Evolutionary conservation across 1,139 yeast species (phyloP), one percentile per base, ranked within the genome.

Genomic region (Ogataea hybrid): DNA sequence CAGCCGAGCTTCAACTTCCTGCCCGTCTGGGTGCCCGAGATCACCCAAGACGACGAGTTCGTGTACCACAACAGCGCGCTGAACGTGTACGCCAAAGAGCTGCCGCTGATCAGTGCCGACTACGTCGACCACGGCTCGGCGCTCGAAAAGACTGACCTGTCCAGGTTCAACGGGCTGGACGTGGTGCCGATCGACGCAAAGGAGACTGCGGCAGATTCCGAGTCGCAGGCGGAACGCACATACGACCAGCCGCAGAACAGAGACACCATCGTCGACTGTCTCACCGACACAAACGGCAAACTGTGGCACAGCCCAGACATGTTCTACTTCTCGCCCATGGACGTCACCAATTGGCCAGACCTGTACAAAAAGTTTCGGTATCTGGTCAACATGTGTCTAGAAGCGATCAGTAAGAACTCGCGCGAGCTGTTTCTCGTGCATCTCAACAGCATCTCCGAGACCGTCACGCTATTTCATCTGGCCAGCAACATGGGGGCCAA

Each of bases 41-140:
- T 73, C n/a, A 73, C 84, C 2, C 65, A 69, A 8, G 72, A 69
- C 40, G 84, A 81, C n/a, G 74, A 74, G 41, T 62, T 81, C 20
- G 63, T 81, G 3, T 84, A 71, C 59, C 80, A 75, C 59, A 79
- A 80, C 51, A 74, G 78, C 34, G 77, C 79, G 32, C 62, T 83
- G 39, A 74, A 80, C 50, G 65, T 81, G 1, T 78, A 75, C 51
- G 77, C 86, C 51, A 70, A 70, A 33, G 71, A 75, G 7, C 53
- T 79, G 28, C 89, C 90, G 0, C 61, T 77, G 44, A 53, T 71
- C 21, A 58, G 63, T 17, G 54, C 58, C 2, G 69, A 69, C 6
- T 61, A 61, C 35, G 46, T 67, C 14, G 68, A 65, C 43, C 58
- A 56, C 2, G 48, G 49, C n/a, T 51, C 69, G 3, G 47, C 53